Percentiles rank a stretch among this genome's conserved stretches.
Conservation (phyloP, 306 rosid species). For the Cyamopsis tetragonoloba region DNA sequence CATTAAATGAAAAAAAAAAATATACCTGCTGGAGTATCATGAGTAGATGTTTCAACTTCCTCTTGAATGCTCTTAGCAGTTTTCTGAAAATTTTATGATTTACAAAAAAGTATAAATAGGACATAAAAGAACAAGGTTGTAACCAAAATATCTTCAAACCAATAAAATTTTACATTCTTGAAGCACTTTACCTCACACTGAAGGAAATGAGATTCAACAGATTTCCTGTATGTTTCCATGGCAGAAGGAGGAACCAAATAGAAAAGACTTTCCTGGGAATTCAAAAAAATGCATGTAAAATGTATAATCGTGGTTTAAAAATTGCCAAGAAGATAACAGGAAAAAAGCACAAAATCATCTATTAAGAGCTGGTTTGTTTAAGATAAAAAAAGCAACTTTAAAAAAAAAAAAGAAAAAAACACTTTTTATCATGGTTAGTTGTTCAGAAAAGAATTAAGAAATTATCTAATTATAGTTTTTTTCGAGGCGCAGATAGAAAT, state of each 20-base stretch:
- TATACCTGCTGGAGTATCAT: conserved; percentile 75
- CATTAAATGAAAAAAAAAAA: conserved; percentile 26
- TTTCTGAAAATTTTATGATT: conserved; percentile 57
- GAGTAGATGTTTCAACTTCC: conserved; percentile 78
- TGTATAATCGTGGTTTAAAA: neutral
- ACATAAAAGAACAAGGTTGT: neutral
- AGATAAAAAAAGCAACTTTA: no score
- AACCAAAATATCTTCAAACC: neutral
- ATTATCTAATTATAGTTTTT: no score
- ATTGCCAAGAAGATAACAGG: neutral
- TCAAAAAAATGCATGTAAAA: conserved; percentile 17
- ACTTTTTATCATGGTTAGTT: no score
- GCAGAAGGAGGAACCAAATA: conserved; percentile 74
- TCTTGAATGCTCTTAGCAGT: conserved; percentile 69
- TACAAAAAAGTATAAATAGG: neutral
- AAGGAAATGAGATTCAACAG: conserved; percentile 72
- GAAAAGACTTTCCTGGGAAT: conserved; percentile 81
- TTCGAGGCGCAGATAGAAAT: no score
- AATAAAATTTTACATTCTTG: conserved; percentile 3
- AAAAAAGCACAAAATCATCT: conserved; percentile 14
- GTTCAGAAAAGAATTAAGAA: no score
- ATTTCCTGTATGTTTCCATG: conserved; percentile 77
- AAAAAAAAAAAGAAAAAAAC: no score
- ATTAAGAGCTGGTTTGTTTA: no score
- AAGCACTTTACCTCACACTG: conserved; percentile 57